A percentile compares a stretch with the other conserved stretches of the same genome.
Evolutionary conservation across 768 basidiomycete species (phyloP).

Genomic region (Lactifluus subvellereus): DNA sequence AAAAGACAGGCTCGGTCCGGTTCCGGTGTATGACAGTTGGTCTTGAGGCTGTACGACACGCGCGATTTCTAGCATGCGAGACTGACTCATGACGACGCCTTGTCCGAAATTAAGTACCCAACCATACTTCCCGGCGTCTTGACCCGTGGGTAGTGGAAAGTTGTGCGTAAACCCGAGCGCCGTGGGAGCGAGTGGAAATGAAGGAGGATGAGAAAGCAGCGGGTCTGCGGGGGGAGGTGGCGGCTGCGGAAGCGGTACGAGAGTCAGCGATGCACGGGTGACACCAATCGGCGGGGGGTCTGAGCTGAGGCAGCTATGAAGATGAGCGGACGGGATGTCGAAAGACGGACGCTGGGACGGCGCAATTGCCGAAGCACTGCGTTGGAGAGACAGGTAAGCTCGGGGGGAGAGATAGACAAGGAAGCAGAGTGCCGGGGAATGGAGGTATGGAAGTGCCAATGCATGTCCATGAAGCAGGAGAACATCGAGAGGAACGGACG

Average conservation of each 20-base stretch:
- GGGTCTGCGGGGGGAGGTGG: conserved; percentile 25
- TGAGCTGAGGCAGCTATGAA: conserved; percentile 42
- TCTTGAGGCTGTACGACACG: conserved; percentile 52
- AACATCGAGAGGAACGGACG: conserved; percentile 59
- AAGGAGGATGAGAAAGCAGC: conserved; percentile 38
- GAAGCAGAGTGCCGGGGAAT: conserved; percentile 64
- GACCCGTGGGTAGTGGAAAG: conserved; percentile 40
- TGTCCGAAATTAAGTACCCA: conserved; percentile 76
- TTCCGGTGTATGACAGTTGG: conserved; percentile 39
- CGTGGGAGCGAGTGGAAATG: conserved; percentile 45
- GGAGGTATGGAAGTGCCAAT: conserved; percentile 68
- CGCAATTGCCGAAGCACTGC: conserved; percentile 31
- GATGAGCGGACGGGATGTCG: conserved; percentile 48
- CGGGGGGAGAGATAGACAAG: conserved; percentile 63
- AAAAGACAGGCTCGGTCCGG: conserved; percentile 42
- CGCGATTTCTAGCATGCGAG: conserved; percentile 68
- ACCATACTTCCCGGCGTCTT: conserved; percentile 31
- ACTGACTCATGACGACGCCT: conserved; percentile 70
- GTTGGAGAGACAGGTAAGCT: conserved; percentile 59
- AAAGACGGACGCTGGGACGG: conserved; percentile 30
- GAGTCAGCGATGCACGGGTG: conserved; percentile 50
- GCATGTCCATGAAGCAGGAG: conserved; percentile 60
- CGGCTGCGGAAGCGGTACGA: conserved; percentile 38
- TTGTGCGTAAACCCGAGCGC: conserved; percentile 45
- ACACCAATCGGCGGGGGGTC: conserved; percentile 40